Percentiles rank a stretch among this genome's conserved stretches.
Conservation (phyloP, 2,329 filamentous ascomycete species). For the Lasiodiplodia hormozganensis region DNA sequence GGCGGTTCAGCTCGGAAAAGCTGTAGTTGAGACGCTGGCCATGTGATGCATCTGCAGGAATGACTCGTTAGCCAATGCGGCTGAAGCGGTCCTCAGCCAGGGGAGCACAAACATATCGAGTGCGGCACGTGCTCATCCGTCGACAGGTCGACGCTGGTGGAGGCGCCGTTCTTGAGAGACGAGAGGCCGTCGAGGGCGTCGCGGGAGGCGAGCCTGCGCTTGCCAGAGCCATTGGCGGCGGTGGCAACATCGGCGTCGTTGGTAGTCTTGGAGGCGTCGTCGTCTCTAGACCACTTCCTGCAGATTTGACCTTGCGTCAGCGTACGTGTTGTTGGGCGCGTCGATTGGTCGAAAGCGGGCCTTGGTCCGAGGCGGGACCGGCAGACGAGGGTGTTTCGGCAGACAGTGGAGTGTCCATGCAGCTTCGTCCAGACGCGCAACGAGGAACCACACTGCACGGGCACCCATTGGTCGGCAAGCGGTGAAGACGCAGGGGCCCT, state of each 20-base stretch:
- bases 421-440: not conserved
- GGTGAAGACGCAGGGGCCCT: constrained; percentile 17
- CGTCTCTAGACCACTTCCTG: constrained; percentile 54
- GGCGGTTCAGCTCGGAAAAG: constrained; percentile 54
- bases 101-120: constrained; percentile 63
- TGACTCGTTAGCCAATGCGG: constrained; percentile 14
- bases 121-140: constrained; percentile 67
- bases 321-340: constrained; percentile 11
- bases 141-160: constrained; percentile 47
- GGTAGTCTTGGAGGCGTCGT: constrained; percentile 40
- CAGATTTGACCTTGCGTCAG: constrained; percentile 23
- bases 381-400: constrained; percentile 1
- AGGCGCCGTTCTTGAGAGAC: constrained; percentile 37
- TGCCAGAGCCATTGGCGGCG: constrained; percentile 35
- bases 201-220: constrained; percentile 48
- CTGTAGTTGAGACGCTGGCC: constrained; percentile 49
- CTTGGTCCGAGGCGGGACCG: constrained; percentile 18
- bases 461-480: constrained; percentile 18
- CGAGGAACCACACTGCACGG: constrained; percentile 12
- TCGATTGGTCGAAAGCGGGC: constrained; percentile 12
- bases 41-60: constrained; percentile 56
- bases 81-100: not conserved
- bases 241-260: constrained; percentile 30
- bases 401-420: constrained; percentile 18
- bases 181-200: constrained; percentile 44